Conservation (phyloP, 169 alveolate species). For the Plasmodium falciparum region DNA sequence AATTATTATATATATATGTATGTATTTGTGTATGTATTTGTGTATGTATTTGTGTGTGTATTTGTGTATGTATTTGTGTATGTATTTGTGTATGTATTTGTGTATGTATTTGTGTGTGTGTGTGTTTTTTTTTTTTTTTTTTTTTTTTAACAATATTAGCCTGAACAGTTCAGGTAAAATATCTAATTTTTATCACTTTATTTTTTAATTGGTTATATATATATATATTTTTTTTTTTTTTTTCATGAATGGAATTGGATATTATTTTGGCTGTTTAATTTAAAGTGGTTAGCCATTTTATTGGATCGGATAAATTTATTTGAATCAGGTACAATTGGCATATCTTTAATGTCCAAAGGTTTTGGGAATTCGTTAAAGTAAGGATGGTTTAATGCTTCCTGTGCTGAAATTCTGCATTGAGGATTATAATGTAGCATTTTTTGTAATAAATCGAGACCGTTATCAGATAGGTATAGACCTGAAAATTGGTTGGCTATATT, state of each 20-base stretch:
- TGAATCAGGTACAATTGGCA: slow-evolving; percentile 65
- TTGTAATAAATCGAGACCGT: slow-evolving; percentile 94
- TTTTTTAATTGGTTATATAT: too few relatives aligned
- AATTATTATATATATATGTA: too few relatives aligned
- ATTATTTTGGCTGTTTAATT: slow-evolving; percentile 28
- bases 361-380: slow-evolving; percentile 79
- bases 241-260: slow-evolving; percentile 60
- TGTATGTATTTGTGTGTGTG: too few relatives aligned
- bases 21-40: too few relatives aligned
- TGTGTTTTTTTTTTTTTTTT: too few relatives aligned
- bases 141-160: too few relatives aligned
- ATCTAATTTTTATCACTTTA: too few relatives aligned
- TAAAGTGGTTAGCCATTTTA: slow-evolving; percentile 32
- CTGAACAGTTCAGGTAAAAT: too few relatives aligned
- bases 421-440: slow-evolving; percentile 95
- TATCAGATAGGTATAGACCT: slow-evolving; percentile 88
- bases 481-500: slow-evolving; percentile 71
- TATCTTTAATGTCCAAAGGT: slow-evolving; percentile 55
- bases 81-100: too few relatives aligned
- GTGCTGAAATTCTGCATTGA: slow-evolving; percentile 93
- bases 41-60: too few relatives aligned
- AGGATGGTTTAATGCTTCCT: slow-evolving; percentile 95
- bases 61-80: too few relatives aligned
- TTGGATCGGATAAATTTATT: slow-evolving; percentile 58
- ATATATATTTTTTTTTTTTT: slow-evolving; percentile 11